Percentiles rank a stretch among this genome's conserved stretches.
phyloP scores from a whole-genome alignment of 2,329 filamentous ascomycete species.

The Epichloe brachyelytri region DNA sequence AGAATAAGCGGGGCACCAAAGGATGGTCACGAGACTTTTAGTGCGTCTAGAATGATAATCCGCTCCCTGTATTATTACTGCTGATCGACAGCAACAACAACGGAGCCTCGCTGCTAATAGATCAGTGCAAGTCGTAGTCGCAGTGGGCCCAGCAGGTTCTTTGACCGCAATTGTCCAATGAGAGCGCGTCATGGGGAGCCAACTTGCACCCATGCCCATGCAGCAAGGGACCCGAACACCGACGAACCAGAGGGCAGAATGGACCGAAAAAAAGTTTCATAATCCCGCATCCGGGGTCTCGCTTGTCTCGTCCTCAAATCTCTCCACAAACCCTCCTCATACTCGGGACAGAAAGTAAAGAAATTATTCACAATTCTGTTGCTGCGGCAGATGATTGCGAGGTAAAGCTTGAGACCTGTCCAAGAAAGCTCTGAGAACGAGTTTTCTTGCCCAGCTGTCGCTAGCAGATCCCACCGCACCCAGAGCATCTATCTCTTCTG shows the following conservation, averaged over 20 bases:
- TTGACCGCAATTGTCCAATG: conserved; percentile 4
- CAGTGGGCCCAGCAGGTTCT: background rate
- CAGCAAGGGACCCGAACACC: conserved; percentile 1
- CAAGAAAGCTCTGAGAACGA: conserved; percentile 25
- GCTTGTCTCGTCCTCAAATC: conserved; percentile 7
- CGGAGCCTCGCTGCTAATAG: too few relatives aligned
- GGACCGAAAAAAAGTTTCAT: background rate
- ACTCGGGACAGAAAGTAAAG: conserved; percentile 4
- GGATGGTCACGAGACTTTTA: too few relatives aligned
- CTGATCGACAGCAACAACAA: too few relatives aligned
- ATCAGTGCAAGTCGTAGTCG: background rate
- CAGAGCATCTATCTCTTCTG: conserved; percentile 6
- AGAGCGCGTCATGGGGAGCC: background rate
- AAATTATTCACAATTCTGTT: conserved; percentile 6
- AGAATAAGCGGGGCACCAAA: too few relatives aligned
- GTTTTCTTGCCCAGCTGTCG: conserved; percentile 24
- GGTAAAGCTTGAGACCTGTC: conserved; percentile 24
- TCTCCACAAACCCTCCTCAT: conserved; percentile 6
- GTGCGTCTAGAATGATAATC: too few relatives aligned
- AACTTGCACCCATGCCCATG: background rate
- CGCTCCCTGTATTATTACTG: too few relatives aligned
- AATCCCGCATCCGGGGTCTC: conserved; percentile 2
- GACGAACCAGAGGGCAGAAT: background rate
- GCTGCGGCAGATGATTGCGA: conserved; percentile 24
- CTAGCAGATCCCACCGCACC: conserved; percentile 17